These are phyloP conservation scores for Russula sp. DNA, from an alignment of 768 basidiomycete genomes.

Conservation along the genomic window DNA sequence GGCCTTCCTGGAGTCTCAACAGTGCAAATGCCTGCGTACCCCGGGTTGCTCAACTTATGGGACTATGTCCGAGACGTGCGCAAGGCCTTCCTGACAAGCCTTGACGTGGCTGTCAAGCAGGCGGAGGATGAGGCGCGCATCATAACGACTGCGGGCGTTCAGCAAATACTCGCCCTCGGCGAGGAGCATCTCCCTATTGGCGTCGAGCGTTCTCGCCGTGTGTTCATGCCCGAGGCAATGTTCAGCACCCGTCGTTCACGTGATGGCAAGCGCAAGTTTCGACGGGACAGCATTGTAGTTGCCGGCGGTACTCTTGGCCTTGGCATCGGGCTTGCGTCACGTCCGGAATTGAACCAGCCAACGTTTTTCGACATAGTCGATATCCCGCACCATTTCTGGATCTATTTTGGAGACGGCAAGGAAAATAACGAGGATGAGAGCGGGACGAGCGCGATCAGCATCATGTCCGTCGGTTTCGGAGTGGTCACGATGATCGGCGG, in stretches of 20 bases:
- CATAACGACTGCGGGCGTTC: constrained; percentile 57
- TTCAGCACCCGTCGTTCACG: constrained; percentile 52
- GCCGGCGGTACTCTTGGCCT: constrained; percentile 76
- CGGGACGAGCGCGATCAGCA: constrained; percentile 55
- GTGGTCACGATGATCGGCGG: constrained; percentile 87
- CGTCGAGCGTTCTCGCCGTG: constrained; percentile 70
- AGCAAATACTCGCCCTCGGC: constrained; percentile 57
- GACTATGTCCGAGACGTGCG: constrained; percentile 81
- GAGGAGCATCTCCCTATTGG: constrained; percentile 72
- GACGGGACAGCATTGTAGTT: constrained; percentile 48
- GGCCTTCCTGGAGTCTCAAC: constrained; percentile 58
- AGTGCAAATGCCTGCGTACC: constrained; percentile 66
- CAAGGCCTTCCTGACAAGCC: constrained; percentile 61
- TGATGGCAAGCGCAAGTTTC: constrained; percentile 31
- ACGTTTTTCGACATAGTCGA: constrained; percentile 83
- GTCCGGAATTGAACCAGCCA: constrained; percentile 71
- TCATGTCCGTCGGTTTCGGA: constrained; percentile 73
- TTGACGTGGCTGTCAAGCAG: constrained; percentile 71
- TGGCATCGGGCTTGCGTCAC: constrained; percentile 73
- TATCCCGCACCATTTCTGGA: constrained; percentile 67
- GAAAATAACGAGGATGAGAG: constrained; percentile 35
- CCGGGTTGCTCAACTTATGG: constrained; percentile 77
- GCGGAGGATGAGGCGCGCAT: constrained; percentile 80
- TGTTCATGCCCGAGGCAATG: constrained; percentile 98
- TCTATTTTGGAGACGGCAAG: constrained; percentile 55